Evolutionary conservation across 1,139 yeast genomes (phyloP).

Genomic region (Geotrichum fermentans): DNA sequence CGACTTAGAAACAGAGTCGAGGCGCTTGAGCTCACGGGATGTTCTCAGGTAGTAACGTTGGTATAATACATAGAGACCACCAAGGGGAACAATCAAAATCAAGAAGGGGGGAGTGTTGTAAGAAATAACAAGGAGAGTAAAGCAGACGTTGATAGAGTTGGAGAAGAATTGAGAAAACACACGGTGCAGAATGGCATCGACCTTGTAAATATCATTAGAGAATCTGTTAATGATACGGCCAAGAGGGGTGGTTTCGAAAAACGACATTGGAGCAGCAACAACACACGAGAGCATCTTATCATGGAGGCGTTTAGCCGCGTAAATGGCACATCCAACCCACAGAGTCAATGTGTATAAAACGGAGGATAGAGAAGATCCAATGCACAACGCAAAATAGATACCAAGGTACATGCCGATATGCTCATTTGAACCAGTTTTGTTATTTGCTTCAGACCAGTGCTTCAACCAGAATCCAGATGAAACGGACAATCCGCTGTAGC

Average conservation of each 20-base stretch:
- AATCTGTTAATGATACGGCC: constrained; percentile 70
- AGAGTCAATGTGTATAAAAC: constrained; percentile 65
- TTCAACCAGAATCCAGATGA: constrained; percentile 79
- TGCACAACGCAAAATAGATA: constrained; percentile 66
- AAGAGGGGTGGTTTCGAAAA: constrained; percentile 62
- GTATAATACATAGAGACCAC: constrained; percentile 65
- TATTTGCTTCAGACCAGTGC: constrained; percentile 78
- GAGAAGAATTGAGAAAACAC: constrained; percentile 39
- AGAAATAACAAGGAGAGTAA: constrained; percentile 63
- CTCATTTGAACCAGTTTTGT: constrained; percentile 62
- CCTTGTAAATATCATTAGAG: constrained; percentile 61
- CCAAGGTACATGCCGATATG: constrained; percentile 60
- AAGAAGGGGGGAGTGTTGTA: constrained; percentile 66
- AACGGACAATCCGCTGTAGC: constrained; percentile 57
- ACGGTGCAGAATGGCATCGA: constrained; percentile 74
- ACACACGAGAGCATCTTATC: constrained; percentile 74
- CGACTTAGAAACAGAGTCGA: constrained; percentile 70
- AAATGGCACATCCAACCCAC: constrained; percentile 59
- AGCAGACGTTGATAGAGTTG: constrained; percentile 50
- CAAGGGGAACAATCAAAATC: constrained; percentile 44
- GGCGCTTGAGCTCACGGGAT: constrained; percentile 72
- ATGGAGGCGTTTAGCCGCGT: constrained; percentile 73
- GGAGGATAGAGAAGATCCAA: constrained; percentile 53
- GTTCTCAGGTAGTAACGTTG: constrained; percentile 80
- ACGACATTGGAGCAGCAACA: constrained; percentile 68